Evolutionary conservation across 441 rosid species (phyloP), one percentile per base, ranked within the genome.

Genomic region (Corymbia citriodora): DNA sequence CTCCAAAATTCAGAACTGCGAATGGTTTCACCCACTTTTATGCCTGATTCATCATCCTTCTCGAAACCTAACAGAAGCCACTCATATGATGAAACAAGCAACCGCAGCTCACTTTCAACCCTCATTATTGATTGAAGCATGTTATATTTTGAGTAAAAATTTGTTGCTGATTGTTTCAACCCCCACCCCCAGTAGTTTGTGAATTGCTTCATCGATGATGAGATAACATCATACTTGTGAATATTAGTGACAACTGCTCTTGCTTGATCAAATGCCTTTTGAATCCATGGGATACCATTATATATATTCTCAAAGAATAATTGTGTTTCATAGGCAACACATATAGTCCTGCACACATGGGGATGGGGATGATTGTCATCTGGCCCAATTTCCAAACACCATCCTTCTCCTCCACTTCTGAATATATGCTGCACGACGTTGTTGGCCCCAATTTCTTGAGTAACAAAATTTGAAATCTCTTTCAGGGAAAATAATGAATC

Each of bases 401-500:
- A 49, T 55, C 8, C 10, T 55, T 18, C 8, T 19, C 8, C 3
- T 8, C 8, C 59, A 16, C 23, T 55, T 2, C 18, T 18, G 2
- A 5, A 9, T 57, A 57, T 23, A 9, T 57, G 23, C 63, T 57
- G 63, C 63, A 57, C 12, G 10, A 23, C 8, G 1, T 54, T 54
- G 55, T 54, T 14, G 55, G 55, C 18, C 55, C 55, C 55, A 10
- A 54, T 54, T 54, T 54, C 13, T 54, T 54, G 18, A 54, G 18
- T 54, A 17, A 54, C 19, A 16, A 54, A 54, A 16, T 54, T 15
- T 54, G 13, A 13, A 16, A 54, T 54, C 55, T 54, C 18, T 6
- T 7, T 1, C 9, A 18, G 9, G 23, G 18, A 55, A 55, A 55
- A 0, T 1, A 0, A 8, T 18, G 13, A 29, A 12, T n/a, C 2